Evolutionary conservation across 2,329 filamentous ascomycete species (phyloP).

Genomic region (Tetracladium maxilliforme): DNA sequence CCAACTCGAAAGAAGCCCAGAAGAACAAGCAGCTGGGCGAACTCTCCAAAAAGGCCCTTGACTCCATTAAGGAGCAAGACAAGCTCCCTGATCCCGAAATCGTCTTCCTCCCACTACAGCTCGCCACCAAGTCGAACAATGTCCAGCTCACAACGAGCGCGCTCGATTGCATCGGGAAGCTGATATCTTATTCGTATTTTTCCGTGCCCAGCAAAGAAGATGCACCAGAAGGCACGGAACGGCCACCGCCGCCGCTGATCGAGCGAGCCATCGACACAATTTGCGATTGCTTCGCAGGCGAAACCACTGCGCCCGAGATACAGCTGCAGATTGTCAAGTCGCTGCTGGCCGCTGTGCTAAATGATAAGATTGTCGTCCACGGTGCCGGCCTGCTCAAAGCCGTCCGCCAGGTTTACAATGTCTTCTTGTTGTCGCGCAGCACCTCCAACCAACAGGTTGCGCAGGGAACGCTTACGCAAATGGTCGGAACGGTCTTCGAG

Average conservation of each 20-base stretch:
- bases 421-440: conserved; percentile 88
- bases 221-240: conserved; percentile 24
- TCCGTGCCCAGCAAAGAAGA: conserved; percentile 44
- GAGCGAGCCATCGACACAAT: conserved; percentile 98
- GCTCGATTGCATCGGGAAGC: conserved; percentile 94
- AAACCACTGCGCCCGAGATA: conserved; percentile 80
- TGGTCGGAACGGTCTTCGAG: conserved; percentile 97
- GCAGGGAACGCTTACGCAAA: conserved; percentile 91
- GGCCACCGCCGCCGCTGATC: conserved; percentile 57
- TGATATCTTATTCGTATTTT: conserved; percentile 98
- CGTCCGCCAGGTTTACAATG: conserved; percentile 96
- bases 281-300: conserved; percentile 97
- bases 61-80: conserved; percentile 75
- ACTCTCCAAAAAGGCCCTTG: conserved; percentile 65
- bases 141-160: conserved; percentile 78
- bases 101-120: conserved; percentile 78
- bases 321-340: conserved; percentile 98
- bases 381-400: conserved; percentile 92
- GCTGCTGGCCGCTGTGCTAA: conserved; percentile 82
- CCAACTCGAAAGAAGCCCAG: conserved; percentile 78
- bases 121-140: conserved; percentile 78
- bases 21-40: conserved; percentile 76
- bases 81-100: conserved; percentile 79
- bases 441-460: conserved; percentile 94
- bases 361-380: conserved; percentile 98